Conservation (phyloP, 23 red algal genomes). For the Gracilaria domingensis region DNA sequence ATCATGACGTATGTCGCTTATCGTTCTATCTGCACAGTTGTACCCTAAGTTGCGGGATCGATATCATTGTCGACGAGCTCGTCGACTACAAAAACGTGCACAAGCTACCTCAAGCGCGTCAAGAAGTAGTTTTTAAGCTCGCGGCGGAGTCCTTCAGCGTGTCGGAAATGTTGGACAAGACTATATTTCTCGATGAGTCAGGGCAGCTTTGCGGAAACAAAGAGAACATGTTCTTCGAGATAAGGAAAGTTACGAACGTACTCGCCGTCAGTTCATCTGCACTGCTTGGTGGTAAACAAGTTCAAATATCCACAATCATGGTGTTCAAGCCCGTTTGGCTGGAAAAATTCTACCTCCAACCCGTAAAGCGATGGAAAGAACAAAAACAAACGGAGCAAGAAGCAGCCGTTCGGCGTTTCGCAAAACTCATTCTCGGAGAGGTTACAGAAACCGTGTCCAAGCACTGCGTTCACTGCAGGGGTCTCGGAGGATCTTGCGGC, state of each 20-base stretch:
- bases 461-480: constrained; percentile 25
- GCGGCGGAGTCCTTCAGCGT: background rate
- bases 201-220: background rate
- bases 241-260: background rate
- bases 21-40: constrained; percentile 6
- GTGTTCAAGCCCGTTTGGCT: constrained; percentile 3
- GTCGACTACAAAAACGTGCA: constrained; percentile 22
- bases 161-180: constrained; percentile 15
- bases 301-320: constrained; percentile 8
- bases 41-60: constrained; percentile 14
- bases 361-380: background rate
- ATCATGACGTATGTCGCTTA: constrained; percentile 3
- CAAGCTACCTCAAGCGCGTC: constrained; percentile 8
- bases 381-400: too few species aligned
- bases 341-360: background rate
- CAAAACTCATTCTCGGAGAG: background rate
- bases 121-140: background rate
- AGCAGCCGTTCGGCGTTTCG: background rate
- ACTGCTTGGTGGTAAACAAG: constrained; percentile 24
- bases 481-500: background rate
- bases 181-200: constrained; percentile 12
- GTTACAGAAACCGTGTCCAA: background rate
- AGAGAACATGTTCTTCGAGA: constrained; percentile 3
- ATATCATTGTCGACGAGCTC: constrained; percentile 34
- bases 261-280: constrained; percentile 11